Base-by-base conservation (phyloP, 805 yeast genomes). In the Schizosaccharomyces lindneri region DNA sequence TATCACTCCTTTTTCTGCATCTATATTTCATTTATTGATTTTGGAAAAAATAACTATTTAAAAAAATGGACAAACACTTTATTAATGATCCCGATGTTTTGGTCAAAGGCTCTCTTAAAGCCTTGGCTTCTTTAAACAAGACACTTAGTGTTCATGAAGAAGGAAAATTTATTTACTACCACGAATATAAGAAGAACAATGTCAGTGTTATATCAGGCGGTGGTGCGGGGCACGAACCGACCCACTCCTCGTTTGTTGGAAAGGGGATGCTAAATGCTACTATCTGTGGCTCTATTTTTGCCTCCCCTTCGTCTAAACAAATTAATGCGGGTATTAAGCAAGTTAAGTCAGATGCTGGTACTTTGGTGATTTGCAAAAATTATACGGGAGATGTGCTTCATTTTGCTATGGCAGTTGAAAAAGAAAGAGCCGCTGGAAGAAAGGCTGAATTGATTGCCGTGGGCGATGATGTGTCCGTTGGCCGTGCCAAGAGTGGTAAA, bases 191-290 rank as follows among this genome's bases (percentile, higher is more conserved):
- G 19, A 62, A 62, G 11, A 51, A 64, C 48, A 67, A 62, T 21
- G 84, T 88, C 55, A 79, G 86, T 5, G 68, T 89, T 60, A 73
- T 89, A 32, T 82, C 95, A 43, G 96, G 97, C 63, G 97, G 97
- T 62, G 97, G 97, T 32, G 81, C 89, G 15, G 97, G 97, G 59
- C 97, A 89, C 69, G 97, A 89, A 72, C 97, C 97, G 31, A 76
- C 88, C 3, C 97, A 90, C 68, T 89, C 86, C 7, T 97, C 95
- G 0, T 89, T 81, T 70, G 88, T 89, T 27, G 97, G 97, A 13
- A 76, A 80, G 15, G 94, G 94, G 60, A 73, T 84, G 66, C 71
- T 89, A 51, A 87, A 85, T 65, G 94, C 83, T 51, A 97, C 95
- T 0, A 95, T 89, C 4, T 81, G 88, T 62, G 97, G 97, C 46